phyloP scores from a whole-genome alignment of 2,329 filamentous ascomycete species.

The Balansia obtecta region DNA sequence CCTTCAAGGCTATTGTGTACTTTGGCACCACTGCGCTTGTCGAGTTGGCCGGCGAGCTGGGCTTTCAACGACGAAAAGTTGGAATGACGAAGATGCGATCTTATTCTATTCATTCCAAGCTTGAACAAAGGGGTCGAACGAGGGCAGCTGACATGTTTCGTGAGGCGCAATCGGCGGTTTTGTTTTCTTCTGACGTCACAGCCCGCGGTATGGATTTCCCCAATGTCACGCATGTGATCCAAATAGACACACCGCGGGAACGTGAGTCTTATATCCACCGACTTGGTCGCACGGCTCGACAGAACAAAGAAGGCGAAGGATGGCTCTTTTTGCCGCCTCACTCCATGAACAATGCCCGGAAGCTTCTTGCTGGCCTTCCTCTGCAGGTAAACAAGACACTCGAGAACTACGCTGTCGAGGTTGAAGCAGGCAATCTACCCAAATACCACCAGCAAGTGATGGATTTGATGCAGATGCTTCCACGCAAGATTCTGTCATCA shows the following conservation, averaged over 20 bases:
- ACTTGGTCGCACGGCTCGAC: slow-evolving; percentile 64
- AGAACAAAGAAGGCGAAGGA: slow-evolving; percentile 59
- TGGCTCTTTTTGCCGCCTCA: slow-evolving; percentile 50
- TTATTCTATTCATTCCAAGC: slow-evolving; percentile 64
- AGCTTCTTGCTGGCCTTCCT: slow-evolving; percentile 45
- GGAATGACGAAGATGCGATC: slow-evolving; percentile 24
- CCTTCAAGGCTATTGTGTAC: slow-evolving; percentile 96
- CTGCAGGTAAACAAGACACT: slow-evolving; percentile 43
- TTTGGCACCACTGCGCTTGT: slow-evolving; percentile 69
- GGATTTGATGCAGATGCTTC: slow-evolving; percentile 29
- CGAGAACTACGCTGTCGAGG: slow-evolving; percentile 34
- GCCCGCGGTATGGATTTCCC: slow-evolving; percentile 78
- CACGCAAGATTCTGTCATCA: slow-evolving; percentile 17
- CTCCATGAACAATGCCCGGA: slow-evolving; percentile 36
- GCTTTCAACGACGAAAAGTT: slow-evolving; percentile 26
- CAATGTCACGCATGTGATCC: slow-evolving; percentile 67
- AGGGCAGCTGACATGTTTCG: slow-evolving; percentile 62
- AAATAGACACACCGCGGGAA: slow-evolving; percentile 51
- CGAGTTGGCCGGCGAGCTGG: slow-evolving; percentile 46
- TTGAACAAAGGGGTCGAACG: slow-evolving; percentile 60
- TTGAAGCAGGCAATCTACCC: slow-evolving; percentile 36
- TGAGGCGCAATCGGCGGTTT: slow-evolving; percentile 43
- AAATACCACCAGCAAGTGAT: slow-evolving; percentile 31
- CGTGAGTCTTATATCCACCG: slow-evolving; percentile 67
- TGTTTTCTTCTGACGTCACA: slow-evolving; percentile 70